These are phyloP conservation scores for Dianthus caryophyllus DNA, from an alignment of 148 eudicot species.

Conservation along the genomic window DNA sequence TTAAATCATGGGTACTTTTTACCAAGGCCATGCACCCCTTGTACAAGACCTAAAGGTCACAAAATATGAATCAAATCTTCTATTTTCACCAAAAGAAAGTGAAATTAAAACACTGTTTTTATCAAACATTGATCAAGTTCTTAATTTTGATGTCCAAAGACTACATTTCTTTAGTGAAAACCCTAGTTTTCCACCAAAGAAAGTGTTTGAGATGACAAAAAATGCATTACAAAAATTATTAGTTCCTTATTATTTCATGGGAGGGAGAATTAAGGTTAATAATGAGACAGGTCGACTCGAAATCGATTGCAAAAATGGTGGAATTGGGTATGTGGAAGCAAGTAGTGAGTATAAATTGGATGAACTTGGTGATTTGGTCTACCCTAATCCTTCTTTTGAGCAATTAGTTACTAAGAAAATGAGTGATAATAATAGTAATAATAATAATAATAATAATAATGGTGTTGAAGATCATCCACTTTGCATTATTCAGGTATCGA, in stretches of 20 bases:
- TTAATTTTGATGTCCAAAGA: slow-evolving; percentile 77
- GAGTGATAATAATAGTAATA: not conserved
- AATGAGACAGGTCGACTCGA: slow-evolving; percentile 47
- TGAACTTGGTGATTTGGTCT: slow-evolving; percentile 84
- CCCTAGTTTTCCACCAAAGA: slow-evolving; percentile 49
- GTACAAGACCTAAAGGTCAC: slow-evolving; percentile 60
- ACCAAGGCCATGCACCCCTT: slow-evolving; percentile 29
- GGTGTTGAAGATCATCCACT: slow-evolving; percentile 49
- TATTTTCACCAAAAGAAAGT: slow-evolving; percentile 46
- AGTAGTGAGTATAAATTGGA: slow-evolving; percentile 43
- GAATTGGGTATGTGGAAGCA: slow-evolving; percentile 68
- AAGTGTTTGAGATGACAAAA: slow-evolving; percentile 32
- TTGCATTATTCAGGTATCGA: slow-evolving; percentile 64
- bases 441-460: too few relatives aligned
- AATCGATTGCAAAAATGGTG: slow-evolving; percentile 58
- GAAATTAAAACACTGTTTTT: slow-evolving; percentile 49
- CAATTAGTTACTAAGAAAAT: slow-evolving; percentile 51
- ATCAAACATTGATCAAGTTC: slow-evolving; percentile 82
- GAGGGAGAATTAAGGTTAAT: slow-evolving; percentile 62
- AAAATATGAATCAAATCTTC: slow-evolving; percentile 34
- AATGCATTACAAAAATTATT: slow-evolving; percentile 40
- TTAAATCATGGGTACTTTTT: slow-evolving; percentile 32
- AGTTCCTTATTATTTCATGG: slow-evolving; percentile 54
- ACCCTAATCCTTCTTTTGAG: slow-evolving; percentile 80
- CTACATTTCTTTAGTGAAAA: slow-evolving; percentile 61